Percentiles rank a stretch among this genome's conserved stretches.
Evolutionary conservation across 2,329 filamentous ascomycete genomes (phyloP).

Genomic region (Aschersonia sp.): DNA sequence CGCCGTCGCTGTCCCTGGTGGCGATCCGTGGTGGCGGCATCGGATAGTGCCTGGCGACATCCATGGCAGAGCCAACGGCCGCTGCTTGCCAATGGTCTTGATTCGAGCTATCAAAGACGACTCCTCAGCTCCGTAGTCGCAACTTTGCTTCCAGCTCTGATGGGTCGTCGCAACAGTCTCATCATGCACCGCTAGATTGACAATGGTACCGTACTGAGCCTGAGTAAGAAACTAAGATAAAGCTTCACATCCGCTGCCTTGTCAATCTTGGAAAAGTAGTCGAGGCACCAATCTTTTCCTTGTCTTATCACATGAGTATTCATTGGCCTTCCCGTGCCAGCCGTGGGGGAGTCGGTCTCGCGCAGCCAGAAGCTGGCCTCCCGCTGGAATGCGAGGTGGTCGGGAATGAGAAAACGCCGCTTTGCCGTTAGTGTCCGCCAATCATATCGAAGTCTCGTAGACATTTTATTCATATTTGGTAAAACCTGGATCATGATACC

Average conservation of each 20-base stretch:
- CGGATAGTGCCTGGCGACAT: slow-evolving; percentile 4
- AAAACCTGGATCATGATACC: neutral
- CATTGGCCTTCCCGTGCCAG: no score
- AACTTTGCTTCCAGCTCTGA: neutral
- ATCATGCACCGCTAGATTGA: no score
- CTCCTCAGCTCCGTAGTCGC: neutral
- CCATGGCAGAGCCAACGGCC: slow-evolving; percentile 3
- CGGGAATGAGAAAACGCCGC: slow-evolving; percentile 2
- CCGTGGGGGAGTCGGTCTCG: neutral
- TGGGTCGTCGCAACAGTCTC: no score
- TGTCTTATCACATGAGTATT: no score
- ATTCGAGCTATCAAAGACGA: neutral
- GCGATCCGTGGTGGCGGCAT: slow-evolving; percentile 1
- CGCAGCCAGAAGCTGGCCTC: neutral
- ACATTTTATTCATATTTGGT: neutral
- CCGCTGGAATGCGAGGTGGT: slow-evolving; percentile 3
- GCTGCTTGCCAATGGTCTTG: neutral
- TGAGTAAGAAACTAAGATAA: no score
- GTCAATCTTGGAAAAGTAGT: no score
- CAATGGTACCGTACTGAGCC: no score
- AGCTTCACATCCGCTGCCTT: no score
- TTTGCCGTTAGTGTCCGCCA: neutral
- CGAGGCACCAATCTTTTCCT: no score
- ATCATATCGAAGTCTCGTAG: neutral
- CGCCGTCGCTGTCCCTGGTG: slow-evolving; percentile 2